Conservation (phyloP, 2,329 filamentous ascomycete genomes). For the Fusarium nisikadoi region DNA sequence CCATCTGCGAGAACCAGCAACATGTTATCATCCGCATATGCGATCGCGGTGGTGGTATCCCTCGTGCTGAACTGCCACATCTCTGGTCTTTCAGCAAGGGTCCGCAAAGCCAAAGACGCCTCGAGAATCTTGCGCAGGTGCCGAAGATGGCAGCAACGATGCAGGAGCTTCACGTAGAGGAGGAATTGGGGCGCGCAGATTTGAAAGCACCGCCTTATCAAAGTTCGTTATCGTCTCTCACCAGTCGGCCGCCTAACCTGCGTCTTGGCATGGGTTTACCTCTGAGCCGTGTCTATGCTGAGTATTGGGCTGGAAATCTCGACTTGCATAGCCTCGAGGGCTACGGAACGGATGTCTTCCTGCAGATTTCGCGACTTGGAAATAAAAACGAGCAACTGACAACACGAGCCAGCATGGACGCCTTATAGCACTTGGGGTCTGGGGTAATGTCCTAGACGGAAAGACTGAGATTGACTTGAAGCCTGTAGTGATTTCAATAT, state of each 20-base stretch:
- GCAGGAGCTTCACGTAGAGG: constrained; percentile 77
- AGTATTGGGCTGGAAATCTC: constrained; percentile 96
- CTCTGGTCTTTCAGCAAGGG: constrained; percentile 98
- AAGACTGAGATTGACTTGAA: not conserved
- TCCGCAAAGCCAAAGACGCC: constrained; percentile 77
- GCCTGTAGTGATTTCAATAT: not conserved
- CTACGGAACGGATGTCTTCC: constrained; percentile 93
- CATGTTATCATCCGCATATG: constrained; percentile 97
- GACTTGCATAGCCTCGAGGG: constrained; percentile 94
- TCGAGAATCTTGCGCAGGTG: constrained; percentile 88
- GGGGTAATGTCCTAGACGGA: constrained; percentile 18
- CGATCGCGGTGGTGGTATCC: constrained; percentile 92
- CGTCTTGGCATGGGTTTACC: constrained; percentile 93
- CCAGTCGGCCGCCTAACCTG: constrained; percentile 84
- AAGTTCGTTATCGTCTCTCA: constrained; percentile 81
- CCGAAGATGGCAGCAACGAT: constrained; percentile 93
- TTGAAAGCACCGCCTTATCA: constrained; percentile 55
- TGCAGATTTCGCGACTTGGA: constrained; percentile 95
- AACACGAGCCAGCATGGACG: constrained; percentile 80
- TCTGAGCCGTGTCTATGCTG: constrained; percentile 92
- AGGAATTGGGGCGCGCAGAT: constrained; percentile 54
- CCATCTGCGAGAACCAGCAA: constrained; percentile 92
- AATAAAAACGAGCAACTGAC: constrained; percentile 98
- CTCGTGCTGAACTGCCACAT: constrained; percentile 84
- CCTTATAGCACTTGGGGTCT: constrained; percentile 60